These are phyloP conservation scores for Diaporthe batatas DNA, from an alignment of 2,329 filamentous ascomycete species.

Conservation along the genomic window DNA sequence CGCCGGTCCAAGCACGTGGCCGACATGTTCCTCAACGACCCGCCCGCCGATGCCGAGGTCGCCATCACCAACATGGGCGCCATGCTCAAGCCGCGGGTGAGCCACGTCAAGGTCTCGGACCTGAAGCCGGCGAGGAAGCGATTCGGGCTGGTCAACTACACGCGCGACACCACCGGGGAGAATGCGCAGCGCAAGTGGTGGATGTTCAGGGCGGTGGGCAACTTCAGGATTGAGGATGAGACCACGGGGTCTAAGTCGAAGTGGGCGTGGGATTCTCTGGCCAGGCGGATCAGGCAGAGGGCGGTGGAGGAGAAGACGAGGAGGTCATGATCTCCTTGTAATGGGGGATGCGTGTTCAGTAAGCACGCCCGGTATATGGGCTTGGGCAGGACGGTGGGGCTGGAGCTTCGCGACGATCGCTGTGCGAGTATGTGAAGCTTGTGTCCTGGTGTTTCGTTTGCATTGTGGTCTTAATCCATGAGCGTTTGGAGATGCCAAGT, in stretches of 20 bases:
- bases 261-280: constrained; percentile 48
- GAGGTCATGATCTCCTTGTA: neutral
- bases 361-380: no score
- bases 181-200: constrained; percentile 53
- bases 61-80: constrained; percentile 68
- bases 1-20: constrained; percentile 70
- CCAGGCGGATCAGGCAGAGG: constrained; percentile 9
- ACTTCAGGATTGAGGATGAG: constrained; percentile 52
- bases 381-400: fast-evolving
- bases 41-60: constrained; percentile 61
- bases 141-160: constrained; percentile 56
- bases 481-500: neutral
- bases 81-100: constrained; percentile 65
- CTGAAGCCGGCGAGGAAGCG: constrained; percentile 50
- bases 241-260: constrained; percentile 45
- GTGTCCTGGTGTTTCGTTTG: neutral
- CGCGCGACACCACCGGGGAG: constrained; percentile 49
- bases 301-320: neutral
- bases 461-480: neutral
- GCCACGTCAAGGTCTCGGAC: constrained; percentile 51
- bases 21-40: constrained; percentile 62
- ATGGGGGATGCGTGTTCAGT: neutral
- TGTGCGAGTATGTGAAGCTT: neutral
- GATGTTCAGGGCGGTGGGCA: constrained; percentile 52
- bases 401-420: no score